Base-by-base conservation (phyloP, 1,284 basidiomycete genomes). In the Leucoagaricus sp. region DNA sequence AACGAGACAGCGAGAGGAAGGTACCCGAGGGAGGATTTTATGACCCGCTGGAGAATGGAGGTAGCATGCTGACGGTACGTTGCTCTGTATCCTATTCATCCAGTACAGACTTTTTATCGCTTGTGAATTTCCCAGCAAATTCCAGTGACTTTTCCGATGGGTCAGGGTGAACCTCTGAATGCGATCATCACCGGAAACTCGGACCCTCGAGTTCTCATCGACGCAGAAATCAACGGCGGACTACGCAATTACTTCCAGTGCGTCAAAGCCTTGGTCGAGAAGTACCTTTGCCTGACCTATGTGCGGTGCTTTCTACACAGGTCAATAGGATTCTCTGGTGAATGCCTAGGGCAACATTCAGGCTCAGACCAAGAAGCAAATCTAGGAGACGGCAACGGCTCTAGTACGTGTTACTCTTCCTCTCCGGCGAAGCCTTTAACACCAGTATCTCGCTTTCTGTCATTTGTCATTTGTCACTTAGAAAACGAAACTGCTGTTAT, bases 161-260 rank as follows among this genome's bases (percentile, higher is more conserved):
- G 93, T 7, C 82, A 91, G 53, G 91, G 93, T 40, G 96, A 98
- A 73, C 96, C 95, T 2, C 73, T 98, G 56, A 98, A 98, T 64
- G 80, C 84, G 55, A 93, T 98, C 67, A 75, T 98, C 29, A 89
- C 91, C n/a, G 89, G 81, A 23, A 78, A 87, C 44, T 96, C 94
- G 1, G 91, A 95, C 64, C 62, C 77, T 1, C 76, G 72, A 2
- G 87, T 97, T 1, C 78, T 97, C 41, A 80, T 83, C 13, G 84
- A 90, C 63, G 73, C 76, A 8, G 71, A 82, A 60, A 69, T 69
- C 6, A 69, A 87, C 40, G 93, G 93, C 21, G 94, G 94, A 0
- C 75, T 96, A 55, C 78, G 85, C 41, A 95, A 95, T 68, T 96
- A 91, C 63, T 79, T 74, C 52, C 57, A 75, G 79, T 80, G 60